These are phyloP conservation scores for Clausena lansium DNA, from an alignment of 345 rosid genomes.

Conservation along the genomic window DNA sequence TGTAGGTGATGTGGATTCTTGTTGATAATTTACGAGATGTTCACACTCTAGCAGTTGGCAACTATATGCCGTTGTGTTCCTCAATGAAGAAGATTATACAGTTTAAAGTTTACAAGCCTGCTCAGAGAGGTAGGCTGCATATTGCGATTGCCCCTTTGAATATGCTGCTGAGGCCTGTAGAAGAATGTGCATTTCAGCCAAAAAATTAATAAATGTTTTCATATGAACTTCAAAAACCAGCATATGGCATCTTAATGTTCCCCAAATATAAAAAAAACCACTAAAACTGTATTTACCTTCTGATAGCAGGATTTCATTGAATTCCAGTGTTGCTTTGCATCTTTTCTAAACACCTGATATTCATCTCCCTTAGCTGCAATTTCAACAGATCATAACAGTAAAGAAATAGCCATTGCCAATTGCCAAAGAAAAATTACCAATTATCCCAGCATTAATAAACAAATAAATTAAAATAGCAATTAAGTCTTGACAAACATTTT, in stretches of 20 bases:
- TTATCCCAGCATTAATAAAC: not conserved
- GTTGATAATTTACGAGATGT: not conserved
- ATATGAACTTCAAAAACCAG: not conserved
- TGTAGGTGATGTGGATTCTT: not conserved
- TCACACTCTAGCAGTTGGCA: not conserved
- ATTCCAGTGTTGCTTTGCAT: constrained; percentile 71
- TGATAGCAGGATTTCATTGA: constrained; percentile 56
- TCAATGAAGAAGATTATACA: not conserved
- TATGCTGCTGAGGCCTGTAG: constrained; percentile 78
- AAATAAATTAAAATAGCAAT: not conserved
- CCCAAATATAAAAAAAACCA: not conserved
- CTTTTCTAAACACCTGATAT: constrained; percentile 54
- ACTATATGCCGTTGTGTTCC: not conserved
- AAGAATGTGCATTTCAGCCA: constrained; percentile 13
- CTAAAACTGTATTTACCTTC: constrained; percentile 43
- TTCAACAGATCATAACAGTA: constrained; percentile 21
- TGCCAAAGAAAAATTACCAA: not conserved
- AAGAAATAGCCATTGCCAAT: constrained; percentile 2
- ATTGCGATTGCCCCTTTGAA: constrained; percentile 60
- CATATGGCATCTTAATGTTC: not conserved
- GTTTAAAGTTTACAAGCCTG: constrained; percentile 42
- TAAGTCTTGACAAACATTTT: not conserved
- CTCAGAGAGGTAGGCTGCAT: constrained; percentile 80
- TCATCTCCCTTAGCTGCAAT: constrained; percentile 66
- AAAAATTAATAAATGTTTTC: not conserved